Evolutionary conservation across 2,329 filamentous ascomycete species (phyloP), one percentile per base, ranked within the genome.

Genomic region (Ophiostoma piceae): DNA sequence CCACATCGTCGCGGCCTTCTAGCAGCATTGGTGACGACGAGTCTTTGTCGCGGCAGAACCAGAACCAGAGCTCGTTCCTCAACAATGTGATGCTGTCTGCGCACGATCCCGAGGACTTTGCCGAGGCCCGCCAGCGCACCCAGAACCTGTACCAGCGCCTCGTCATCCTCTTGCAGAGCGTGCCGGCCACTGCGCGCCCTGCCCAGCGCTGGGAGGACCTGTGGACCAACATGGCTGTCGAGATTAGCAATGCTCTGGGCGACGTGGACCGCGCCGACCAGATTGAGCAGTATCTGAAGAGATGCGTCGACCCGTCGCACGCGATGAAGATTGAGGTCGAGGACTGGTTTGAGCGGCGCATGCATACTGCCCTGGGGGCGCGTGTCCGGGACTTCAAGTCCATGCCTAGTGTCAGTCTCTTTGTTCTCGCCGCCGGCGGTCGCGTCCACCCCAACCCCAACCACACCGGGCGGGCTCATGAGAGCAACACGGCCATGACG

Each of bases 351-450:
- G 82, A 83, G 69, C 75, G 77, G n/a, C 82, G 82, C 12, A 76
- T 88, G 14, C 77, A 86, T 67, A 74, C 77, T 3, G 83, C 85
- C 70, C 77, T 87, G 22, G 81, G 81, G 47, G 78, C 77, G 54
- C 81, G 83, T 2, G 84, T 87, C 14, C 81, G 80, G 69, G 83
- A 86, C 65, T 86, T 83, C 77, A 84, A 82, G 75, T 77, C 79
- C 6, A 79, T 87, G 16, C 83, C 83, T 0, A 84, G 84, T 1
- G 81, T 86, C 9, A 80, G 79, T 41, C 80, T 88, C 19, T 88
- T 87, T 76, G 81, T 84, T 7, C 80, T 83, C 22, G 85, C 85
- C 14, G 87, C 85, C 0, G 82, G 84, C 64, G 81, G 82, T 70
- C 83, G 84, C 8, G 74, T 81, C 35, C 77, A 77, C 37, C 76